Evolutionary conservation across 768 basidiomycete genomes (phyloP).

Genomic region (Naganishia randhawae): DNA sequence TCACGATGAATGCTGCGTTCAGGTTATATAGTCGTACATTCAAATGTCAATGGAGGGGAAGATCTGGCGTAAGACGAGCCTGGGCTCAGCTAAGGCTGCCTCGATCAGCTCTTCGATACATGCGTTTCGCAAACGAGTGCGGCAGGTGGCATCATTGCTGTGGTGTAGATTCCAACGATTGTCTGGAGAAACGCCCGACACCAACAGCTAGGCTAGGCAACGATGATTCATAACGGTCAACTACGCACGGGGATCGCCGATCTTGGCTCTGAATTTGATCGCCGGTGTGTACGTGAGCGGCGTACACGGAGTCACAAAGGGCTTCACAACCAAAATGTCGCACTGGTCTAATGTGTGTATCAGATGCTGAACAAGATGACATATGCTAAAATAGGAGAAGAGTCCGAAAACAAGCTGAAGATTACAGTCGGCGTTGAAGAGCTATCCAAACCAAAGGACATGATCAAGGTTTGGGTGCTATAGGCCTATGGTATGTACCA

Average conservation of each 20-base stretch:
- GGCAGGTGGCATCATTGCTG: neutral
- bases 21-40: neutral
- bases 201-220: neutral
- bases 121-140: neutral
- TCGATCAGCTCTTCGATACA: too few relatives aligned
- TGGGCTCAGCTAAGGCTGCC: neutral
- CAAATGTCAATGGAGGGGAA: too few relatives aligned
- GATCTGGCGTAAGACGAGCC: neutral
- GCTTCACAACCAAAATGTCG: too few relatives aligned
- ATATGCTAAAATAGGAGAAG: too few relatives aligned
- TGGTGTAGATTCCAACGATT: neutral
- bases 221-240: constrained; percentile 2
- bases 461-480: too few relatives aligned
- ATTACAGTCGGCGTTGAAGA: too few relatives aligned
- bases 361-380: too few relatives aligned
- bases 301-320: too few relatives aligned
- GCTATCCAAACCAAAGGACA: too few relatives aligned
- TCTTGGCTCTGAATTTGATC: neutral
- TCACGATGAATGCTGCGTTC: neutral
- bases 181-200: neutral
- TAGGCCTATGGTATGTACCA: too few relatives aligned
- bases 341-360: too few relatives aligned
- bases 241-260: neutral
- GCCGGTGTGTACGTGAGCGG: neutral
- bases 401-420: too few relatives aligned